Base-by-base conservation (phyloP, 1,139 yeast genomes). In the Saccharomyces hybrid region DNA sequence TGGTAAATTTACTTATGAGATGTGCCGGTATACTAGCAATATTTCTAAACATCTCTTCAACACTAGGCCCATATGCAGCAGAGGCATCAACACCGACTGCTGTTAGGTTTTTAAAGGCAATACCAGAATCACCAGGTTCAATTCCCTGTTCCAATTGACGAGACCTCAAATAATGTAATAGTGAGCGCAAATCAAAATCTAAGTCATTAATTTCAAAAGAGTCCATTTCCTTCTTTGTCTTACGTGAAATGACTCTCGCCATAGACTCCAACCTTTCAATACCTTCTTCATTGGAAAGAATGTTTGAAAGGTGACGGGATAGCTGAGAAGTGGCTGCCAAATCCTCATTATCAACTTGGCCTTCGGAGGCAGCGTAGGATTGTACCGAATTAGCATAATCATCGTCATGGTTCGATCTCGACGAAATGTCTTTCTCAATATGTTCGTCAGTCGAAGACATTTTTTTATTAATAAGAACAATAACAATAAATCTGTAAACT, bases 31-130 rank as follows among this genome's bases (percentile, higher is more conserved):
- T 60, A 41, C 65, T 60, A 23, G 59, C 60, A 27, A 67, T 53
- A 41, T 68, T 68, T 60, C 77, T 68, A 8, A 72, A 38, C 69
- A 77, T 64, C 62, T 77, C 81, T 31, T 68, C 71, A 32, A 78
- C 75, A n/a, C 80, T 72, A 41, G 80, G 79, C 49, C 79, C 80
- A 58, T 73, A 75, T 25, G 81, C 78, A 47, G 82, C 79, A 38
- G 80, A 75, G 29, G 78, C 77, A 64, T 79, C 82, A 50, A 78
- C 66, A 65, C 83, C 83, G 55, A 69, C 69, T 52, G 79, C 77
- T n/a, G 80, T 76, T 41, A 79, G 61, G 55, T 71, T 69, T 53
- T 70, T 69, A 65, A 79, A 77, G 9, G 77, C 74, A 49, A 79
- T 75, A 64, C 83, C 83, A 9, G 81, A 74, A 52, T 73, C 73